phyloP scores from a whole-genome alignment of 192 early-diverging fungal genomes.

The Backusella circina region DNA sequence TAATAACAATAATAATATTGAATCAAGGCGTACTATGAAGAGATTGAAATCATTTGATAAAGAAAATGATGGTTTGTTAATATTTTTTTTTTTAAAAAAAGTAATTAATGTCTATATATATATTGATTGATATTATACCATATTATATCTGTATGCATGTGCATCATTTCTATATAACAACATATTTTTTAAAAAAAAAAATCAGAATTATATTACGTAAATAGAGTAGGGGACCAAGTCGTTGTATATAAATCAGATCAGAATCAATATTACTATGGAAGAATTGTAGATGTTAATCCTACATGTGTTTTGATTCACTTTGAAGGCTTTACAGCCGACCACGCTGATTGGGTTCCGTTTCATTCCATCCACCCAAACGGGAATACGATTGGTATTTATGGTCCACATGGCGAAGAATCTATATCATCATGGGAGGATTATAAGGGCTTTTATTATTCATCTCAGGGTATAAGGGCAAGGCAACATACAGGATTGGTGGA shows the following conservation, averaged over 20 bases:
- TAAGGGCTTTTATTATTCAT: conserved; percentile 38
- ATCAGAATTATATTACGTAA: neutral
- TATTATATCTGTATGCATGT: neutral
- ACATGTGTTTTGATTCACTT: conserved; percentile 42
- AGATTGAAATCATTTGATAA: neutral
- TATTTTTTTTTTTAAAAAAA: neutral
- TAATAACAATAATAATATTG: neutral
- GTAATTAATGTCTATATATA: neutral
- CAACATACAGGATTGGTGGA: conserved; percentile 45
- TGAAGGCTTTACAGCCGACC: conserved; percentile 48
- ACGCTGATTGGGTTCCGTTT: conserved; percentile 48
- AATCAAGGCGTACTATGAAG: neutral
- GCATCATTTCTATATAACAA: conserved; percentile 4
- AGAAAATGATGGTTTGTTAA: conserved; percentile 2
- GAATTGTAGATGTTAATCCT: neutral
- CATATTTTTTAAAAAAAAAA: neutral
- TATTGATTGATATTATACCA: neutral
- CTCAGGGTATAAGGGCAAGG: conserved; percentile 22
- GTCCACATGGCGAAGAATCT: conserved; percentile 40
- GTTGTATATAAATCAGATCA: neutral
- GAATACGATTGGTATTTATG: conserved; percentile 24
- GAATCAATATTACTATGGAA: neutral
- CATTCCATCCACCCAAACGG: conserved; percentile 29
- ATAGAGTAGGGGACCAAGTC: conserved; percentile 4
- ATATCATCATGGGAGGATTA: conserved; percentile 42